Evolutionary conservation across 2,329 filamentous ascomycete genomes (phyloP).

Genomic region (Bipolaris victoriae): DNA sequence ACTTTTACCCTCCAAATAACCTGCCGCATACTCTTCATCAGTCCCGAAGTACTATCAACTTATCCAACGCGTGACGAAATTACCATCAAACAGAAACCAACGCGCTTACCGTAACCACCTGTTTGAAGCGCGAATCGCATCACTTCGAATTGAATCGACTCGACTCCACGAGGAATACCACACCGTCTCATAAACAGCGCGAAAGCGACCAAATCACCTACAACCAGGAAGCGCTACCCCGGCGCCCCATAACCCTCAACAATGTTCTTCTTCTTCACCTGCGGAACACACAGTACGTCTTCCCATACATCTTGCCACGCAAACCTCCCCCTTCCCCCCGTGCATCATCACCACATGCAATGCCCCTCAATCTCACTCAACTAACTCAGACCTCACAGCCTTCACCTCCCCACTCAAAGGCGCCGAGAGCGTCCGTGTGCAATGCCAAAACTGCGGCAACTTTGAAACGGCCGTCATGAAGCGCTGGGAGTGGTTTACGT

Average conservation of each 20-base stretch:
- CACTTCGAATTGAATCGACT: background rate
- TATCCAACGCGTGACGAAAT: background rate
- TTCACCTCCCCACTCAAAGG: conserved; percentile 55
- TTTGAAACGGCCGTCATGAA: conserved; percentile 24
- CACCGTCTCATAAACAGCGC: too few species aligned
- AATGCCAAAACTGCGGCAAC: conserved; percentile 62
- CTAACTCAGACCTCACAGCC: conserved; percentile 33
- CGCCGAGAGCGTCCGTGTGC: conserved; percentile 58
- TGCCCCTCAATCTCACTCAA: too few species aligned
- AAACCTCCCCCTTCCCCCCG: too few species aligned
- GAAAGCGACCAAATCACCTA: background rate
- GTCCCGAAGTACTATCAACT: background rate
- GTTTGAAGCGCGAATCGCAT: background rate
- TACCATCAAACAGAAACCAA: background rate
- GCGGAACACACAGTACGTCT: conserved; percentile 55
- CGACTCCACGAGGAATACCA: background rate
- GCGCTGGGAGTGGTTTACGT: conserved; percentile 69
- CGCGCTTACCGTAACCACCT: background rate
- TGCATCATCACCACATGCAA: too few species aligned
- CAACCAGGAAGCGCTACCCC: background rate
- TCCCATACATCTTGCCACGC: too few species aligned
- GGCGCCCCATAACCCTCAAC: conserved; percentile 8
- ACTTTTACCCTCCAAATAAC: background rate
- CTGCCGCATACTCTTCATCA: background rate
- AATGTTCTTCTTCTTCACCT: conserved; percentile 60